Conservation (phyloP, 805 yeast genomes). For the Brettanomyces sp. region DNA sequence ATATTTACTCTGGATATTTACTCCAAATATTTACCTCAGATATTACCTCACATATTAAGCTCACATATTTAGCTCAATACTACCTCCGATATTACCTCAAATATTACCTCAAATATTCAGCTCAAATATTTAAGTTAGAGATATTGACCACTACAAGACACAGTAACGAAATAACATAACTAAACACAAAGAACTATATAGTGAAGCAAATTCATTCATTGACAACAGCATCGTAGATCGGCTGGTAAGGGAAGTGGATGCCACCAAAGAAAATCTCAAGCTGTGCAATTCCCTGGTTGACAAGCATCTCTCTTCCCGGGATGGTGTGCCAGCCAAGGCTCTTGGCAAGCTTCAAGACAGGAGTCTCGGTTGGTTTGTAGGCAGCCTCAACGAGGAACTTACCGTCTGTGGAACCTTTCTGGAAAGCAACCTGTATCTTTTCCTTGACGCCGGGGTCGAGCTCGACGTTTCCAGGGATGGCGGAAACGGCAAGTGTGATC, state of each 20-base stretch:
- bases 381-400: constrained; percentile 83
- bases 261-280: constrained; percentile 65
- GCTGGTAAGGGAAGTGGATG: constrained; percentile 50
- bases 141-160: too few species aligned
- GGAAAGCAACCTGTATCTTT: constrained; percentile 39
- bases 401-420: constrained; percentile 28
- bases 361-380: constrained; percentile 82
- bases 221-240: constrained; percentile 51
- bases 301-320: constrained; percentile 87
- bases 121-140: too few species aligned
- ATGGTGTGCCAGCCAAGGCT: constrained; percentile 68
- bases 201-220: constrained; percentile 7
- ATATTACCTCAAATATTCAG: too few species aligned
- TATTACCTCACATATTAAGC: too few species aligned
- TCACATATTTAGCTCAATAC: too few species aligned
- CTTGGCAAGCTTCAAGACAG: constrained; percentile 73
- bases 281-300: constrained; percentile 88
- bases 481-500: constrained; percentile 59
- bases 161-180: too few species aligned
- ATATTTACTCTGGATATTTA: too few species aligned
- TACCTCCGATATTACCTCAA: too few species aligned
- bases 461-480: constrained; percentile 77
- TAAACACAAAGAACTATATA: too few species aligned
- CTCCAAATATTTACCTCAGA: too few species aligned
- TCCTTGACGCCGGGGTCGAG: constrained; percentile 42